Base-by-base conservation (phyloP, 805 yeast genomes). In the Lipomyces yamadae region DNA sequence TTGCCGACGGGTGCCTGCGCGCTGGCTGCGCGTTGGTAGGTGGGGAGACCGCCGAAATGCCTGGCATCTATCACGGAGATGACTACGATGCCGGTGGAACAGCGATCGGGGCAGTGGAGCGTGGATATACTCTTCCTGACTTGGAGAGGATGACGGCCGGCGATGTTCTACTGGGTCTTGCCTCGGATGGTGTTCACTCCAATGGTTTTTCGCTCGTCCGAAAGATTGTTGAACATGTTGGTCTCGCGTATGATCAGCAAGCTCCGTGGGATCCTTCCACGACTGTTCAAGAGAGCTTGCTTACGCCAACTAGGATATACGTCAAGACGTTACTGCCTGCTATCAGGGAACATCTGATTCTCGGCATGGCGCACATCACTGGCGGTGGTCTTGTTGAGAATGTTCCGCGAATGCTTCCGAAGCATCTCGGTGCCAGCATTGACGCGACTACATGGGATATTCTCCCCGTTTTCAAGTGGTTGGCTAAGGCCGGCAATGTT, bases 1-100 rank as follows among this genome's bases (percentile, higher is more conserved):
- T 95, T 70, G 98, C 97, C 59, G 90, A 90, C 70, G 99, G 99
- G 65, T 95, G 99, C 82, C 88, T 88, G 71, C 86, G 87, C 72
- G 90, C 98, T 42, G 97, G 97, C 10, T 94, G 99, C 84, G 99
- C 99, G 4, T 83, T 95, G 66, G 97, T 95, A 62, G 99, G 99
- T 64, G 99, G 99, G 72, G 99, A 95, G 80, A 95, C 99, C 50
- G 90, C 97, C 63, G 99, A 95, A 83, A 95, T 95, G 99, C 99
- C 99, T 34, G 99, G 99, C 72, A 91, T 95, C 90, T 95, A 95
- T 76, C 90, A 88, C 67, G 92, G 88, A 64, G 96, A 96, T 42
- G 98, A 95, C 80, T 95, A 95, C 77, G 99, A 95, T 79, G 93
- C 97, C 68, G 95, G 94, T 76, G 99, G 99, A 79, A 96, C 99